Evolutionary conservation across 371 early-diverging fungal genomes (phyloP).

Genomic region (Mucor saturninus): DNA sequence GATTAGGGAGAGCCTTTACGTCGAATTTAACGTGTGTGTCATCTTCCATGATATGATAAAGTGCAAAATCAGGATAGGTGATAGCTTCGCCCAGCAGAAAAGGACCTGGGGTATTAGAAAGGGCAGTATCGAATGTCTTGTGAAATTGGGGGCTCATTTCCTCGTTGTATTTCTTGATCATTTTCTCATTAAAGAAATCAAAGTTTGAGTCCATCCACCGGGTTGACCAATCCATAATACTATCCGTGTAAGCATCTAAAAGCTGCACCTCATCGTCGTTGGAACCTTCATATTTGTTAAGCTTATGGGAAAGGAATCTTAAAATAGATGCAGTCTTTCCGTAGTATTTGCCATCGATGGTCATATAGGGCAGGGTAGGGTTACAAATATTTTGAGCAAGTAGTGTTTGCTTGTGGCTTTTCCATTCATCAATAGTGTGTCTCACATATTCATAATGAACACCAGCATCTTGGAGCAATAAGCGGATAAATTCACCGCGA

Average conservation of each 20-base stretch:
- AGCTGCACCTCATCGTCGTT: constrained; percentile 32
- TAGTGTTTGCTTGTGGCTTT: constrained; percentile 18
- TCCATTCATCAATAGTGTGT: constrained; percentile 18
- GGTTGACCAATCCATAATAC: constrained; percentile 14
- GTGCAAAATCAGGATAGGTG: constrained; percentile 34
- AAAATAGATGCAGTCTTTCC: constrained; percentile 28
- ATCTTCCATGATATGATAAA: constrained; percentile 30
- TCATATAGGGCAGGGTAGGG: constrained; percentile 32
- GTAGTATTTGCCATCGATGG: constrained; percentile 30
- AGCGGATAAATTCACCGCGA: constrained; percentile 32
- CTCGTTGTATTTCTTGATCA: constrained; percentile 11
- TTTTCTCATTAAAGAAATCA: neutral
- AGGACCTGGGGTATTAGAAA: constrained; percentile 13
- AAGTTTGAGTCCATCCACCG: constrained; percentile 1
- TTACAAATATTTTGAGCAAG: neutral
- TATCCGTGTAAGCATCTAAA: constrained; percentile 28
- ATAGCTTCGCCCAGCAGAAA: constrained; percentile 32
- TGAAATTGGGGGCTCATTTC: neutral
- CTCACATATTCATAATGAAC: constrained; percentile 27
- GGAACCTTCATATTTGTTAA: constrained; percentile 31
- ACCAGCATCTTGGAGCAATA: constrained; percentile 38
- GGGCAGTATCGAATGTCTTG: constrained; percentile 7
- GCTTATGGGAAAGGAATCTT: constrained; percentile 28
- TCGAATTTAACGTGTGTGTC: constrained; percentile 7
- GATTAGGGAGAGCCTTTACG: constrained; percentile 2